Base-by-base conservation (phyloP, 2,329 filamentous ascomycete genomes). In the Plenodomus lindquistii region DNA sequence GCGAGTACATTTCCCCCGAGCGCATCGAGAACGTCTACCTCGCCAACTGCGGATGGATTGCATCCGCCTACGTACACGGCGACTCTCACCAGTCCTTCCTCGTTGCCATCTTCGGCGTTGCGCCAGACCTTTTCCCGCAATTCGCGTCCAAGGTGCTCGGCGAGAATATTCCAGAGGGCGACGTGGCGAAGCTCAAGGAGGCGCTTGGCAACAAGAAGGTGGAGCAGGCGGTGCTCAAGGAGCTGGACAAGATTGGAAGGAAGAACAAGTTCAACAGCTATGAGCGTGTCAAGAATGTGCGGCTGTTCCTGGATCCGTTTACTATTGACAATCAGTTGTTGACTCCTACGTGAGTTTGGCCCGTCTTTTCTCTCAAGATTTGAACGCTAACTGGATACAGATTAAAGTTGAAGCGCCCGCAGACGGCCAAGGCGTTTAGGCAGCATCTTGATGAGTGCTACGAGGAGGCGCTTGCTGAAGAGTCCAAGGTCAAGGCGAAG, bases 1-100 rank as follows among this genome's bases (percentile, higher is more conserved):
- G 94, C 72, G 94, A 99, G 77, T 99, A 99, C 76, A 91, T 99
- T 65, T 96, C 92, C 1, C 94, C 94, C 13, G 94, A 99, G 77
- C 89, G 92, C 48, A 90, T 99, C 67, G 94, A 99, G 79, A 97
- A 96, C 71, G 88, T 96, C 29, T 95, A 92, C 73, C 80, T 95
- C 54, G 90, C 88, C 55, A 91, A 88, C 75, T 86, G 86, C 54
- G 87, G 84, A 57, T 85, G 92, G 60, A 77, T 97, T 20, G 83
- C 85, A 18, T 87, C 88, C 67, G 91, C 87, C 2, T 97, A 90
- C 68, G 89, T 97, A 20, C 93, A 99, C 75, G 94, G 94, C 35
- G 93, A 97, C 69, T 85, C 85, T 53, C 82, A 87, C 53, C 86
- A 97, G 77, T 86, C 89, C 1, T 85, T 82, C 68, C 80, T 97